A percentile compares a stretch with the other conserved stretches of the same genome.
Evolutionary conservation across 2,329 filamentous ascomycete species (phyloP).

Genomic region (Colletotrichum lentis): DNA sequence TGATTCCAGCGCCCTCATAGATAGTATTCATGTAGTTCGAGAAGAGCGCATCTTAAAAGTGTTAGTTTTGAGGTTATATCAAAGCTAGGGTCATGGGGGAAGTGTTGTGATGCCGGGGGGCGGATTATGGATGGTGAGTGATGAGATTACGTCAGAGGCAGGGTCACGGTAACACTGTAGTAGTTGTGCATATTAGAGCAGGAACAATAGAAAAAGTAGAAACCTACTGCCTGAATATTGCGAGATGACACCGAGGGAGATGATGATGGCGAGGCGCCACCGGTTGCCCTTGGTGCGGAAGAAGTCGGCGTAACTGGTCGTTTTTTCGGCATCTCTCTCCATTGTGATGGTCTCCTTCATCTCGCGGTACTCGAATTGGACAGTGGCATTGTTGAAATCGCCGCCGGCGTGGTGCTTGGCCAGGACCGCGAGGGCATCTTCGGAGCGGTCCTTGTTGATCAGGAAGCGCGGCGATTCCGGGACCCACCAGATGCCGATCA

Average conservation of each 20-base stretch:
- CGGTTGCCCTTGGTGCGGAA: conserved; percentile 70
- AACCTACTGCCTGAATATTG: conserved; percentile 67
- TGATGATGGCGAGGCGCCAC: conserved; percentile 67
- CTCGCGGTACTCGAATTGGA: conserved; percentile 72
- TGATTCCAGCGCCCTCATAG: conserved; percentile 69
- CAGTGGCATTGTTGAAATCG: conserved; percentile 64
- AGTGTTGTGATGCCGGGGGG: too few species aligned
- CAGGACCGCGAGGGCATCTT: conserved; percentile 68
- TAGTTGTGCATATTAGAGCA: too few species aligned
- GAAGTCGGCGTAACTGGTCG: conserved; percentile 67
- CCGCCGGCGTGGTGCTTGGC: conserved; percentile 71
- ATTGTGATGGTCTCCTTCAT: conserved; percentile 70
- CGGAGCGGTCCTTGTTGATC: conserved; percentile 68
- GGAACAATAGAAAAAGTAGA: too few species aligned
- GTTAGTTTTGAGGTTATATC: too few species aligned
- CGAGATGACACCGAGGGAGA: conserved; percentile 71
- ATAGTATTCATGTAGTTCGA: conserved; percentile 72
- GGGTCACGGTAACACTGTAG: too few species aligned
- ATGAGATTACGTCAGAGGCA: too few species aligned
- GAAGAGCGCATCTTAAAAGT: conserved; percentile 61
- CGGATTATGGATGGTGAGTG: too few species aligned
- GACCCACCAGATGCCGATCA: conserved; percentile 72
- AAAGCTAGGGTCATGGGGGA: too few species aligned
- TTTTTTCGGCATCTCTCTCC: conserved; percentile 59
- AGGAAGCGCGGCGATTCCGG: conserved; percentile 74